phyloP scores from a whole-genome alignment of 257 asterid genomes.

The Solanum sitiens region DNA sequence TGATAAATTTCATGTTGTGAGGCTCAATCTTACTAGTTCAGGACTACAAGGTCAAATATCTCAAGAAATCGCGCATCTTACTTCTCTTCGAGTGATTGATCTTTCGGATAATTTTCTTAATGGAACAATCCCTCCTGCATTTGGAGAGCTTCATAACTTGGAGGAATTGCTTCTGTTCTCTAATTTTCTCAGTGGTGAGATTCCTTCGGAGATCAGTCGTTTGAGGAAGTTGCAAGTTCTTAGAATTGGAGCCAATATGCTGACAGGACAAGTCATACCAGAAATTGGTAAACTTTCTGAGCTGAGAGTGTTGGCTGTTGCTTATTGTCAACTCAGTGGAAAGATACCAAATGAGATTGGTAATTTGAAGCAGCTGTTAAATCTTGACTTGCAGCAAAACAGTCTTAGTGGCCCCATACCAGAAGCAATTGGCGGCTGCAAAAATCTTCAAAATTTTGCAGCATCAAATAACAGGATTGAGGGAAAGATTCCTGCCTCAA shows the following conservation, averaged over 20 bases:
- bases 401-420: constrained; percentile 52
- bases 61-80: constrained; percentile 41
- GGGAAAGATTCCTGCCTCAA: constrained; percentile 53
- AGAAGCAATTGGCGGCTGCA: constrained; percentile 42
- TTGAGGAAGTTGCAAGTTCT: constrained; percentile 55
- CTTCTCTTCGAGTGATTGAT: constrained; percentile 50
- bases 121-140: constrained; percentile 51
- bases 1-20: constrained; percentile 28
- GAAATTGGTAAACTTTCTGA: constrained; percentile 50
- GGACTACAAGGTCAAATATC: constrained; percentile 52
- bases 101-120: constrained; percentile 51
- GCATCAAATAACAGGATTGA: constrained; percentile 56
- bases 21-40: constrained; percentile 48
- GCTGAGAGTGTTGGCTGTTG: constrained; percentile 50
- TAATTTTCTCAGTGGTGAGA: constrained; percentile 40
- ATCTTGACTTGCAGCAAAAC: constrained; percentile 58
- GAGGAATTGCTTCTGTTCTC: constrained; percentile 54
- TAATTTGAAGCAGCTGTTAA: constrained; percentile 36
- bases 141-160: constrained; percentile 46
- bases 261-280: constrained; percentile 39
- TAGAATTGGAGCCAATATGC: constrained; percentile 65
- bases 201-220: constrained; percentile 52
- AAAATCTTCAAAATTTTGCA: constrained; percentile 45
- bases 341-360: constrained; percentile 64
- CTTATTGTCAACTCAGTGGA: constrained; percentile 63